Evolutionary conservation across 2,329 filamentous ascomycete species (phyloP).

Genomic region (Rutstroemia sp.): DNA sequence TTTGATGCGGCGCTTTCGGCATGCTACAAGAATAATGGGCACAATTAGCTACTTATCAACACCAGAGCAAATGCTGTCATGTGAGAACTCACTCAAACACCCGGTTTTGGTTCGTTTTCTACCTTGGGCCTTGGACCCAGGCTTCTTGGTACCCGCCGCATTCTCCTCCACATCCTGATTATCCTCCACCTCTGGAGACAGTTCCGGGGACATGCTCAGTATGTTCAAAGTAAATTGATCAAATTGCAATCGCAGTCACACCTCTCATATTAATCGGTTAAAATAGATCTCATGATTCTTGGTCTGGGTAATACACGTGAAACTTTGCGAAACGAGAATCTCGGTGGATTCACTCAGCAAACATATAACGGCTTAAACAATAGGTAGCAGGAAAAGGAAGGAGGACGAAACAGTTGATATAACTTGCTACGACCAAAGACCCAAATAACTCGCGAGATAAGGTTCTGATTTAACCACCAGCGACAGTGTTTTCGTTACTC

Average conservation of each 20-base stretch:
- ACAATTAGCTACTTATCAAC: not conserved
- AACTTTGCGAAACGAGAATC: not conserved
- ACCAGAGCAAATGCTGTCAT: not conserved
- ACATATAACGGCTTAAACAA: not conserved
- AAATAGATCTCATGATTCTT: slow-evolving; percentile 1
- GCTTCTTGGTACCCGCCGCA: slow-evolving; percentile 14
- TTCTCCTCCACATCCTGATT: not conserved
- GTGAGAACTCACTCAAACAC: slow-evolving; percentile 63
- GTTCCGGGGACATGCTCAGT: not conserved
- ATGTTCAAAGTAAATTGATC: not conserved
- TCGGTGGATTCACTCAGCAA: not conserved
- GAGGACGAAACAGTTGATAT: no score
- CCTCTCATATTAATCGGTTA: not conserved
- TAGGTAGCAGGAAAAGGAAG: not conserved
- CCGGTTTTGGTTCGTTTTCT: slow-evolving; percentile 74
- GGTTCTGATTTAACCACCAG: no score
- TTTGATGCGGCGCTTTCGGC: slow-evolving; percentile 91
- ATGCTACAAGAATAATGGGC: slow-evolving; percentile 47
- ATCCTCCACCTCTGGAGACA: not conserved
- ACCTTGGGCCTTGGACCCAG: slow-evolving; percentile 23
- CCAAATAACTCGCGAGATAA: no score
- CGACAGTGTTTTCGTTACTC: no score
- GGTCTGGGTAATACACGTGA: not conserved
- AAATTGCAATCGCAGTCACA: not conserved
- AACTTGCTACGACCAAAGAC: no score